Evolutionary conservation across 176 grass and related monocot species (phyloP).

Genomic region (Cymbopogon citratus): DNA sequence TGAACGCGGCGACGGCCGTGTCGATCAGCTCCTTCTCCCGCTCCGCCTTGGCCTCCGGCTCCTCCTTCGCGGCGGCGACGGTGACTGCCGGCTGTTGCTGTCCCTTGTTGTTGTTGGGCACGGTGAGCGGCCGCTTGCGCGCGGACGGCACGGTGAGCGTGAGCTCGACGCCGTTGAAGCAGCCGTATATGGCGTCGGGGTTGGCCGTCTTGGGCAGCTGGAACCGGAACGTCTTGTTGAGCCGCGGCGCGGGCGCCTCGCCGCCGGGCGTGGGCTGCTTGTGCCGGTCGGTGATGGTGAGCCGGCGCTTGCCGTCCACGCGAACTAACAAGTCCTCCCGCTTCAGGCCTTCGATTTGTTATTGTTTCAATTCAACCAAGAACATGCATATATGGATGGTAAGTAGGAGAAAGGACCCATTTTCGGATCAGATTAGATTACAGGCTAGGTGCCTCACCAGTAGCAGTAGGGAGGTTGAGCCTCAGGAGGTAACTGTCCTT

Average conservation of each 20-base stretch:
- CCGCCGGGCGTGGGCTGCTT: not conserved
- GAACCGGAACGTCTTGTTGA: constrained; percentile 44
- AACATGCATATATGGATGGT: not conserved
- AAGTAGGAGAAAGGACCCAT: not conserved
- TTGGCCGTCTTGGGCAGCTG: constrained; percentile 41
- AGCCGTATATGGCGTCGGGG: constrained; percentile 34
- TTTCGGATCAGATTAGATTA: not conserved
- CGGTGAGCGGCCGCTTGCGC: constrained; percentile 11
- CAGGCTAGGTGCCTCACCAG: constrained; percentile 19
- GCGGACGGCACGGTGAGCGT: constrained; percentile 39
- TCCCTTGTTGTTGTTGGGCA: too few species aligned
- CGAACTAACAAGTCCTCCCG: constrained; percentile 42
- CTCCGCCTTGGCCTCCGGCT: not conserved
- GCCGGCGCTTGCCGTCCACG: constrained; percentile 36
- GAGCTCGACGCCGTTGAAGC: constrained; percentile 32
- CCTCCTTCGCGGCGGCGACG: not conserved
- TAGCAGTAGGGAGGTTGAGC: constrained; percentile 33
- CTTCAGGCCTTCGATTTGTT: constrained; percentile 35
- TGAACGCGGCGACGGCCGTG: not conserved
- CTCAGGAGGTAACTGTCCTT: constrained; percentile 18
- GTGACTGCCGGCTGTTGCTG: not conserved
- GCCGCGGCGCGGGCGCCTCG: not conserved
- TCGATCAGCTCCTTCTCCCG: not conserved
- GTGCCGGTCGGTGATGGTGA: constrained; percentile 34
- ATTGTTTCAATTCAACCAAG: not conserved